These are phyloP conservation scores for Beauveria medogensis DNA, from an alignment of 2,329 filamentous ascomycete species.

Conservation along the genomic window DNA sequence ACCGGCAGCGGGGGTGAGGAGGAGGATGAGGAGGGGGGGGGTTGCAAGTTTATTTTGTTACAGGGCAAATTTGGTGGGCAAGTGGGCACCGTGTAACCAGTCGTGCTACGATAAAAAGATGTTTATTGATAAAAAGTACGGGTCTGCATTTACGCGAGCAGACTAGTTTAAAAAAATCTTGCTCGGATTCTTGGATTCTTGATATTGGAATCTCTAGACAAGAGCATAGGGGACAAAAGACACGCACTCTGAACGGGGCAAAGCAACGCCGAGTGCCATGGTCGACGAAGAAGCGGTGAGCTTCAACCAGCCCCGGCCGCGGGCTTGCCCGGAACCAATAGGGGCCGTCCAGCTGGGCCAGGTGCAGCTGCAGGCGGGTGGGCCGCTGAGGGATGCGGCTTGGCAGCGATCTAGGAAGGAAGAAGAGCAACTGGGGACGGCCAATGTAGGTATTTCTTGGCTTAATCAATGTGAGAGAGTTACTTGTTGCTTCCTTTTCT, in stretches of 20 bases:
- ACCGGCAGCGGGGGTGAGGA: not conserved
- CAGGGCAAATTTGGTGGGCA: not conserved
- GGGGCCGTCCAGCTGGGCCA: conserved; percentile 15
- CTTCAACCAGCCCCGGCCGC: conserved; percentile 10
- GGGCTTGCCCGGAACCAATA: conserved; percentile 7
- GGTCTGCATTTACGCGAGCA: not conserved
- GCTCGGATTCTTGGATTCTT: no score
- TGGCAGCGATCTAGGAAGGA: conserved; percentile 17
- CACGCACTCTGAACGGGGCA: not conserved
- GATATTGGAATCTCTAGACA: no score
- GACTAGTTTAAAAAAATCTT: no score
- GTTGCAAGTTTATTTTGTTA: not conserved
- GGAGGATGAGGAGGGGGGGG: not conserved
- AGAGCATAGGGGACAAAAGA: not conserved
- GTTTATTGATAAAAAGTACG: not conserved
- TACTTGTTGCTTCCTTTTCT: not conserved
- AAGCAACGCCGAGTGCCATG: not conserved
- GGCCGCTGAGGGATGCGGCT: conserved; percentile 14
- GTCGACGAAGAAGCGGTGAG: conserved; percentile 12
- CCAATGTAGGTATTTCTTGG: not conserved
- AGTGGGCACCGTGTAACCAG: not conserved
- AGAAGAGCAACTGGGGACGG: not conserved
- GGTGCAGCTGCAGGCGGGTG: conserved; percentile 22
- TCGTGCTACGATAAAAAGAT: no score
- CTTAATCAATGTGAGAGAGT: no score